Conservation (phyloP, 352 stramenopile species). For the Globisporangium echinulatum region DNA sequence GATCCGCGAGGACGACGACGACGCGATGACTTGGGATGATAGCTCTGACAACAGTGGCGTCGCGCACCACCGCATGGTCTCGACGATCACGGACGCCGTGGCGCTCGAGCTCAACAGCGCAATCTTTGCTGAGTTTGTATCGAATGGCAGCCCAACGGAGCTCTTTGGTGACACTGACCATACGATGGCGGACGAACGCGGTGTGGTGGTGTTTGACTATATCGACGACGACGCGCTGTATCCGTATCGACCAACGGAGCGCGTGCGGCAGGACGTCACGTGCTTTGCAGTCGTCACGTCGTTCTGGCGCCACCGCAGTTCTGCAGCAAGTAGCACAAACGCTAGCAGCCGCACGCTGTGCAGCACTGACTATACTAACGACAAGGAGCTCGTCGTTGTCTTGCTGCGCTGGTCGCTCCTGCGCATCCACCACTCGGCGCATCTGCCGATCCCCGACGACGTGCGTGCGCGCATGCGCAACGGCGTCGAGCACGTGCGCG, state of each 20-base stretch:
- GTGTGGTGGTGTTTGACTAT: slow-evolving; percentile 14
- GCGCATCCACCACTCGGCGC: slow-evolving; percentile 5
- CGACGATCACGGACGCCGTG: slow-evolving; percentile 15
- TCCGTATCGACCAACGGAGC: slow-evolving; percentile 9
- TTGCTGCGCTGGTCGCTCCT: slow-evolving; percentile 14
- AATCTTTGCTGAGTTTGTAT: slow-evolving; percentile 24
- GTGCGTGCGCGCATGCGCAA: slow-evolving; percentile 6
- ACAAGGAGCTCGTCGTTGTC: slow-evolving; percentile 14
- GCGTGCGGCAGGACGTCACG: slow-evolving; percentile 14
- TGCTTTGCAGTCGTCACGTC: slow-evolving; percentile 13
- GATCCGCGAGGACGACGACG: slow-evolving; percentile 38
- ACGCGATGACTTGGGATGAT: not conserved
- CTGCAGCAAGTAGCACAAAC: not conserved
- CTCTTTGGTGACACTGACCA: too few relatives aligned
- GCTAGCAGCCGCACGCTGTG: not conserved
- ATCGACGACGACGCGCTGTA: slow-evolving; percentile 14
- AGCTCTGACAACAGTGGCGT: slow-evolving; percentile 10
- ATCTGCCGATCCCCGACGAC: slow-evolving; percentile 7
- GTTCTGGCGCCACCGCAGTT: slow-evolving; percentile 4
- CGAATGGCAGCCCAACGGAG: too few relatives aligned
- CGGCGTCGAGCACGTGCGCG: slow-evolving; percentile 8
- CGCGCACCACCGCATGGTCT: slow-evolving; percentile 32
- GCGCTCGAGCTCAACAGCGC: slow-evolving; percentile 36
- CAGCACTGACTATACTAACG: not conserved
- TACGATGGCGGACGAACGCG: not conserved